phyloP scores from a whole-genome alignment of 2,329 filamentous ascomycete genomes.

The Aureobasidium sp. region DNA sequence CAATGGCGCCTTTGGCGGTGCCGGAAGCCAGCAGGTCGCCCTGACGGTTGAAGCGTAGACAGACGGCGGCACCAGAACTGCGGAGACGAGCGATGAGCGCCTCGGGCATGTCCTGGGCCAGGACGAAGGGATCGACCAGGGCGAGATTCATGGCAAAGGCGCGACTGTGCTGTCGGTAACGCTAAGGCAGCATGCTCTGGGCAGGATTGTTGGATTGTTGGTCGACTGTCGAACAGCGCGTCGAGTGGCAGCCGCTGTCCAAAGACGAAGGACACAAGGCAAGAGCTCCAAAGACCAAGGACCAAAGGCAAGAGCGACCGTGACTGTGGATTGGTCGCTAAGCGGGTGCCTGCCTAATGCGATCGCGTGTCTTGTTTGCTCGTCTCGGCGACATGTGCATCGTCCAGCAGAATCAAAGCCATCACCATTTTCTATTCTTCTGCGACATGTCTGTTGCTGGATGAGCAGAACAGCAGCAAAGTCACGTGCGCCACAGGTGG shows the following conservation, averaged over 20 bases:
- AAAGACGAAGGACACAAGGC: neutral
- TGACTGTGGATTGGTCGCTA: too few relatives aligned
- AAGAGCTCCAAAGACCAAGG: too few relatives aligned
- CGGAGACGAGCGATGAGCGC: constrained; percentile 82
- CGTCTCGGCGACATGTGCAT: neutral
- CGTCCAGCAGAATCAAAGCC: too few relatives aligned
- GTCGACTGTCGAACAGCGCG: neutral
- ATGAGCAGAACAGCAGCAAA: too few relatives aligned
- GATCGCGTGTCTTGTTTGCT: neutral
- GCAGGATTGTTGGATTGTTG: neutral
- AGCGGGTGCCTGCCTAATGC: too few relatives aligned
- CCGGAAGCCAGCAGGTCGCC: constrained; percentile 94
- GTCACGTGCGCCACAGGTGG: neutral
- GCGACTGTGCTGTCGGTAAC: neutral
- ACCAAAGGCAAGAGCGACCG: too few relatives aligned
- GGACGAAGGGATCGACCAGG: constrained; percentile 63
- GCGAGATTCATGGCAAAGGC: constrained; percentile 58
- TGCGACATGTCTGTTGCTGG: neutral
- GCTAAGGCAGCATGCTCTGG: neutral
- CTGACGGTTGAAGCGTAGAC: constrained; percentile 80
- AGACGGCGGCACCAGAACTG: constrained; percentile 55
- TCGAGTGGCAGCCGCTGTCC: too few relatives aligned
- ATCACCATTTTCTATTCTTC: neutral
- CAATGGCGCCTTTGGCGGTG: constrained; percentile 81
- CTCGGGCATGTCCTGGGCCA: constrained; percentile 81